Percentiles rank a stretch among this genome's conserved stretches.
Conservation (phyloP, 2,329 filamentous ascomycete genomes). For the Aspergillus awamori region DNA sequence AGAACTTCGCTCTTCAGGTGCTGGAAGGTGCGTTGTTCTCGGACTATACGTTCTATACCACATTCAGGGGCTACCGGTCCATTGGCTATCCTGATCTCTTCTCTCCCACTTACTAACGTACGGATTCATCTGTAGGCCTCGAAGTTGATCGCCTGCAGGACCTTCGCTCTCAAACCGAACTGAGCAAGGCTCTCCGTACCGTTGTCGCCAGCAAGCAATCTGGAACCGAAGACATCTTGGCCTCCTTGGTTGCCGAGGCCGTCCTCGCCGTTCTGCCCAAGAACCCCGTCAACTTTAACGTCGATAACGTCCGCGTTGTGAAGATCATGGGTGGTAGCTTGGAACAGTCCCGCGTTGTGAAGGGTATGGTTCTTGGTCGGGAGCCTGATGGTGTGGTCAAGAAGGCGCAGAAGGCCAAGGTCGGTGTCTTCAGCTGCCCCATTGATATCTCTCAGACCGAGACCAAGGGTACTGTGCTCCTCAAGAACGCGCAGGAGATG, state of each 20-base stretch:
- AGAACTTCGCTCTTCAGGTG: constrained; percentile 80
- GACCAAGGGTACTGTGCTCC: constrained; percentile 95
- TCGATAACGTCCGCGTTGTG: constrained; percentile 97
- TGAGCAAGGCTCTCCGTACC: constrained; percentile 92
- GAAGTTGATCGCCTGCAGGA: constrained; percentile 89
- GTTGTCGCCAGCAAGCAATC: constrained; percentile 97
- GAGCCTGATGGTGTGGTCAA: constrained; percentile 92
- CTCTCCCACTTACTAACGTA: not conserved
- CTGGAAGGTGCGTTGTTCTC: constrained; percentile 65
- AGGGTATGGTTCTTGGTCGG: constrained; percentile 97
- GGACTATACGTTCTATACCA: not conserved
- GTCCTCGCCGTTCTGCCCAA: constrained; percentile 89
- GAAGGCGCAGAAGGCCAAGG: constrained; percentile 90
- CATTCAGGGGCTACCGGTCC: constrained; percentile 13
- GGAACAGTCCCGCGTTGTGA: constrained; percentile 91
- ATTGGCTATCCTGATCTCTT: not conserved
- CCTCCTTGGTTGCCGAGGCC: constrained; percentile 81
- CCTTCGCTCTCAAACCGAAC: constrained; percentile 75
- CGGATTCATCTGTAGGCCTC: constrained; percentile 59
- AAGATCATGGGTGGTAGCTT: constrained; percentile 99
- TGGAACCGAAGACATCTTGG: constrained; percentile 86
- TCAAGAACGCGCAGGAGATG: constrained; percentile 99
- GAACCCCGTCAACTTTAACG: constrained; percentile 94
- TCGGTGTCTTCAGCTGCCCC: constrained; percentile 93
- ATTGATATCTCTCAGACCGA: constrained; percentile 96